Base-by-base conservation (phyloP, 495 filamentous ascomycete genomes). In the Penicillium parvum region DNA sequence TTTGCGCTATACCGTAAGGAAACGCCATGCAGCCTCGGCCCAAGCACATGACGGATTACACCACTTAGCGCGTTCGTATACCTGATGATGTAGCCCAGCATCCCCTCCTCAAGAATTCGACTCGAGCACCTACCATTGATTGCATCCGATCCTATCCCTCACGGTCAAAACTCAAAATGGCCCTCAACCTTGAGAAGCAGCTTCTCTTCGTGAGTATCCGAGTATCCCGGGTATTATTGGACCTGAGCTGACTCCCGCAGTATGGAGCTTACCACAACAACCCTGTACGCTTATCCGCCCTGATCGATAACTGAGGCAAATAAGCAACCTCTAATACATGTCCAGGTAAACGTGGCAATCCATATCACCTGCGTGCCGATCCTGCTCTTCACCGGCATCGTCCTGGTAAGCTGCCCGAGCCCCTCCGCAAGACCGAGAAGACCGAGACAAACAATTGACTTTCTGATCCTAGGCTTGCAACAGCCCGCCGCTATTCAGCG, bases 231-330 rank as follows among this genome's bases (percentile, higher is more conserved):
- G 35, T 23, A 25, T 36, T 19, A 47, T 41, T 42, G 39, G 14
- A 45, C 37, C 10, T 37, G 27, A 40, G 33, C 63, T 63, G 44
- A 66, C 54, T 33, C 41, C 22, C 32, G 38, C 47, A 96, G 92
- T 98, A 98, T 76, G 91, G 92, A 55, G 79, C 88, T 20, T 96
- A 98, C 63, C 92, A 98, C 63, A 83, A 86, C 62, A 84, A 96
- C 66, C 71, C 80, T 7, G 86, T 94, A 72, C 32, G 58, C 41
- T n/a, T n/a, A n/a, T n/a, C n/a, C n/a, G n/a, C n/a, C n/a, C n/a
- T n/a, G n/a, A n/a, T n/a, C n/a, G n/a, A n/a, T 32, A 18, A 30
- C 22, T 20, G 20, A 33, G 10, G 14, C 17, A 6, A 6, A 7
- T n/a, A 29, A 15, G 11, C 12, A 30, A 14, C 5, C 4, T 14